These are phyloP conservation scores for Xylaria palmicola DNA, from an alignment of 495 filamentous ascomycete species.

Conservation along the genomic window DNA sequence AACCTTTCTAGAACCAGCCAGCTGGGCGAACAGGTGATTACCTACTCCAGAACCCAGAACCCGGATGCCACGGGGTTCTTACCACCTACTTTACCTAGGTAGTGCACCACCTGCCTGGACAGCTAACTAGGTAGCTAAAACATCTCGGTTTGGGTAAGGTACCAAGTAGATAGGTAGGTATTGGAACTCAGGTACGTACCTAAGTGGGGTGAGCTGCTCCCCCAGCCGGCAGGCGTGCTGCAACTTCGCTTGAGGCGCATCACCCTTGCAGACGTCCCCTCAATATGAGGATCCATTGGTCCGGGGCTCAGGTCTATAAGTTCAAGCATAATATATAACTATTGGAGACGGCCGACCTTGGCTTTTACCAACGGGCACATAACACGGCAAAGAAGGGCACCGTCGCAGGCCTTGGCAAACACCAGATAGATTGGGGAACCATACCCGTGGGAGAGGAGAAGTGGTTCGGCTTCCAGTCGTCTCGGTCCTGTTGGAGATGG, in stretches of 20 bases:
- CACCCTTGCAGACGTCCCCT: not conserved
- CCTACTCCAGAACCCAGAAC: no score
- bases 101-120: no score
- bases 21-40: not conserved
- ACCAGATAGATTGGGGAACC: not conserved
- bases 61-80: no score
- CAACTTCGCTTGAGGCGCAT: not conserved
- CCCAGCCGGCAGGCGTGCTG: not conserved
- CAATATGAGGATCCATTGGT: not conserved
- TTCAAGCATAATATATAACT: conserved; percentile 4
- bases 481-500: not conserved
- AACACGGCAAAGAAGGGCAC: conserved; percentile 3
- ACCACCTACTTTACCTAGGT: no score
- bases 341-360: not conserved
- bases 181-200: not conserved
- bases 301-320: not conserved
- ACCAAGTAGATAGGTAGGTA: no score
- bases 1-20: not conserved
- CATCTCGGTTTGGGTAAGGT: no score
- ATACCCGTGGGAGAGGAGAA: not conserved
- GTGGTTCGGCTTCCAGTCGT: not conserved
- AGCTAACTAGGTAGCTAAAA: no score
- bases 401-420: conserved; percentile 14
- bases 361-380: conserved; percentile 6
- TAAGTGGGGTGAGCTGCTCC: not conserved